Evolutionary conservation across 495 filamentous ascomycete species (phyloP).

Genomic region (Aspergillus sclerotiicarbonarius): DNA sequence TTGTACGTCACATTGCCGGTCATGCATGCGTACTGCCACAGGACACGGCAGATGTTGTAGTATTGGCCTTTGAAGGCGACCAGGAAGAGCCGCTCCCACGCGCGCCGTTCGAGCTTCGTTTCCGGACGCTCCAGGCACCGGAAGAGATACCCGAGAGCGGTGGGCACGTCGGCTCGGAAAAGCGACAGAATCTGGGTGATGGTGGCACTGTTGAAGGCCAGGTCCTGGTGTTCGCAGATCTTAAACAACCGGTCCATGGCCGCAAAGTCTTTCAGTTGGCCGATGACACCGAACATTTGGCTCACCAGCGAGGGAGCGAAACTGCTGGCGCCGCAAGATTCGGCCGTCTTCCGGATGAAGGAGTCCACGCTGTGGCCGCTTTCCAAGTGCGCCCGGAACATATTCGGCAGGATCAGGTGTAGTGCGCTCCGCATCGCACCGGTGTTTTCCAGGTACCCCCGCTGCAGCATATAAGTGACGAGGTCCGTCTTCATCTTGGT

Average conservation of each 20-base stretch:
- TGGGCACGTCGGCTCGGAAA: slow-evolving; percentile 22
- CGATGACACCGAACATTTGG: slow-evolving; percentile 34
- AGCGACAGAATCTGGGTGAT: slow-evolving; percentile 23
- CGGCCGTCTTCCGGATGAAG: slow-evolving; percentile 34
- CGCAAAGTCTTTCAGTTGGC: slow-evolving; percentile 20
- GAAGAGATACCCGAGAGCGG: slow-evolving; percentile 23
- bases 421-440: slow-evolving; percentile 24
- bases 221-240: slow-evolving; percentile 25
- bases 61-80: slow-evolving; percentile 34
- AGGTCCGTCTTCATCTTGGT: slow-evolving; percentile 32
- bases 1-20: slow-evolving; percentile 27
- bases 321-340: slow-evolving; percentile 32
- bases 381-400: slow-evolving; percentile 33
- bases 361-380: slow-evolving; percentile 31
- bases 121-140: slow-evolving; percentile 15
- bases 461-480: slow-evolving; percentile 33
- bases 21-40: slow-evolving; percentile 52
- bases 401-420: slow-evolving; percentile 33
- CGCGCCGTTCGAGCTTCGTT: slow-evolving; percentile 10
- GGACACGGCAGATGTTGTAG: slow-evolving; percentile 45
- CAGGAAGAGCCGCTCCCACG: slow-evolving; percentile 38
- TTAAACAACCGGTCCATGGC: slow-evolving; percentile 28
- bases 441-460: slow-evolving; percentile 28
- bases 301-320: slow-evolving; percentile 33
- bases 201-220: slow-evolving; percentile 20